These are phyloP conservation scores for Ustilago hordei DNA, from an alignment of 1,284 basidiomycete species.

Conservation along the genomic window DNA sequence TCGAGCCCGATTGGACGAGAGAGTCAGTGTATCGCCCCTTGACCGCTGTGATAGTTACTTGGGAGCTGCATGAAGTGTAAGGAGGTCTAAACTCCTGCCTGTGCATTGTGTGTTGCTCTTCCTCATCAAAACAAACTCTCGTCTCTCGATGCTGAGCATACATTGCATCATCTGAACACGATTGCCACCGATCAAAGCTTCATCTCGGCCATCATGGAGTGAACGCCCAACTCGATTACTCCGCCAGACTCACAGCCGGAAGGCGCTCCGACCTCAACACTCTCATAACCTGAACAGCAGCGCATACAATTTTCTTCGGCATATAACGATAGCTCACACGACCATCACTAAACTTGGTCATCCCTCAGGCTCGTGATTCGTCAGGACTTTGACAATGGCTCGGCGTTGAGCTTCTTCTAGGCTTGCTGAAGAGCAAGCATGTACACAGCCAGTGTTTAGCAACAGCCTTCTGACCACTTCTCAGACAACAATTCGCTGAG, in stretches of 20 bases:
- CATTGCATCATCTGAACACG: background rate
- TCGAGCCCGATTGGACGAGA: background rate
- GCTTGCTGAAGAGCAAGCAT: background rate
- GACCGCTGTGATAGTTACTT: background rate
- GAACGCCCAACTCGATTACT: constrained; percentile 1
- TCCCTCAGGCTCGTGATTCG: too few relatives aligned
- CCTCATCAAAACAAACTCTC: background rate
- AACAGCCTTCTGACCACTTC: background rate
- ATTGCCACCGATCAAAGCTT: background rate
- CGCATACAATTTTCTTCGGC: too few relatives aligned
- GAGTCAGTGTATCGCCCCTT: background rate
- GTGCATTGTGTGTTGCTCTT: background rate
- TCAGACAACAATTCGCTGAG: too few relatives aligned
- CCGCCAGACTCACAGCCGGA: background rate
- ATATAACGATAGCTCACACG: too few relatives aligned
- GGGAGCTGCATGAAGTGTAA: background rate
- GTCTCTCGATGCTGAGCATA: background rate
- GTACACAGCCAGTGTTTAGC: constrained; percentile 1
- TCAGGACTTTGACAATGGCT: background rate
- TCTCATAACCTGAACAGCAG: background rate
- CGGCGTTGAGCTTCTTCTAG: constrained; percentile 1
- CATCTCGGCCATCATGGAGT: constrained; percentile 1
- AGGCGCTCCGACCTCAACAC: background rate
- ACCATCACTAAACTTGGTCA: too few relatives aligned
- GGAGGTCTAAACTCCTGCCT: background rate